Base-by-base conservation (phyloP, 192 early-diverging fungal genomes). In the Jimgerdemannia flammicorona region DNA sequence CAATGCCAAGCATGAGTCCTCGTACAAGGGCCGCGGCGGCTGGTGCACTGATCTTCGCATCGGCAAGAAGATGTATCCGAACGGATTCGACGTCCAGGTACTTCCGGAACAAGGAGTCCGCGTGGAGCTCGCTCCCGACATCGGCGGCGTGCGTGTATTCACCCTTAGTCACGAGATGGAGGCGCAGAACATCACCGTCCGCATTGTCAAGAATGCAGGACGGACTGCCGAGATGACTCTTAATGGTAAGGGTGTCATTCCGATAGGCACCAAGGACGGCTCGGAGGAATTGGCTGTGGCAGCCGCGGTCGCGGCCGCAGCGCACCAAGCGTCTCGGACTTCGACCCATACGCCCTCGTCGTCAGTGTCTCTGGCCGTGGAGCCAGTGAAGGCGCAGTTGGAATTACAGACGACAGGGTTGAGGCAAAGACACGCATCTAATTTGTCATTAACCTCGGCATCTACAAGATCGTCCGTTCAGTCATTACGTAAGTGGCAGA, bases 11-110 rank as follows among this genome's bases (percentile, higher is more conserved):
- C 81, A 83, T 72, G 75, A 83, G 29, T 71, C 78, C 7, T 83
- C 81, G 8, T 65, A 68, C 19, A 68, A 68, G 18, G 29, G 67
- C 18, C 40, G 40, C 40, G 67, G 67, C 8, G 77, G 75, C 40
- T 81, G 85, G 44, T 81, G 84, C 69, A 86, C 85, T 10, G 88
- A 89, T 44, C 74, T 89, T 29, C 77, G 84, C 3, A 74, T 80
- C 7, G 77, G 80, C 4, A 73, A 79, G 3, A 78, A 77, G 29
- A 81, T 81, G 67, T 87, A 84, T 67, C 80, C 76, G 40, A 72
- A 79, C 29, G 88, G 88, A 0, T 78, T 85, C 43, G 82, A 87
- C 20, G 69, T 89, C 8, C 73, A 73, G 40, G 74, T 84, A 69
- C 75, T 75, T 42, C 86, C 88, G 4, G 74, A 77, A 39, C 75